Base-by-base conservation (phyloP, 208 protist species). In the Leishmania lainsoni region DNA sequence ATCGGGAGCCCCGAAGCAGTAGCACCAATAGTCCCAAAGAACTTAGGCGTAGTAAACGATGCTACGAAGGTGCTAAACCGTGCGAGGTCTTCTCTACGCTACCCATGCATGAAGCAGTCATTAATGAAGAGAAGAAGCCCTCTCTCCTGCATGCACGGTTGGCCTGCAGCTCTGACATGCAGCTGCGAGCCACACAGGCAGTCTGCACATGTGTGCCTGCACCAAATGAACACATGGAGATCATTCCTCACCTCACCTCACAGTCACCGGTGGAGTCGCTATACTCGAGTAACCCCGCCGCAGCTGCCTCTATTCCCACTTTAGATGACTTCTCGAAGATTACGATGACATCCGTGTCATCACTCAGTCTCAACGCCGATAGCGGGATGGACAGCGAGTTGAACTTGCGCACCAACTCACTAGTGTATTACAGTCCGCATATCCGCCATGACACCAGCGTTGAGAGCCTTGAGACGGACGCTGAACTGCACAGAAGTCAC, bases 181-280 rank as follows among this genome's bases (percentile, higher is more conserved):
- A 58, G 45, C 48, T 58, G 71, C 29, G 51, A 61, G 45, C 22
- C 61, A 75, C 26, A 8, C 32, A 29, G 63, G 52, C 73, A 48
- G 66, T 63, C 10, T 66, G 35, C 61, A 22, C 63, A 45, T 66
- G 74, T 73, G 45, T 51, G 17, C 73, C 72, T 35, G 59, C 59
- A 39, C 66, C 79, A 32, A 61, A 73, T 22, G 79, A 78, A 22
- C 14, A 75, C 9, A 69, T 42, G 48, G 73, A 74, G 65, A 22
- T 79, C 63, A 71, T 74, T 39, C 73, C 79, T 9, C 45, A 75
- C 14, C 72, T 58, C 48, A 48, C 61, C 39, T 68, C 74, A n/a
- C 71, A 32, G 52, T 83, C 65, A 20, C 74, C 75, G 74, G 51
- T 51, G 29, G 79, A 83, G 39, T 65, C 73, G 49, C 63, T 75